Conservation (phyloP, 1,139 yeast genomes). For the Geotrichum fermentans region DNA sequence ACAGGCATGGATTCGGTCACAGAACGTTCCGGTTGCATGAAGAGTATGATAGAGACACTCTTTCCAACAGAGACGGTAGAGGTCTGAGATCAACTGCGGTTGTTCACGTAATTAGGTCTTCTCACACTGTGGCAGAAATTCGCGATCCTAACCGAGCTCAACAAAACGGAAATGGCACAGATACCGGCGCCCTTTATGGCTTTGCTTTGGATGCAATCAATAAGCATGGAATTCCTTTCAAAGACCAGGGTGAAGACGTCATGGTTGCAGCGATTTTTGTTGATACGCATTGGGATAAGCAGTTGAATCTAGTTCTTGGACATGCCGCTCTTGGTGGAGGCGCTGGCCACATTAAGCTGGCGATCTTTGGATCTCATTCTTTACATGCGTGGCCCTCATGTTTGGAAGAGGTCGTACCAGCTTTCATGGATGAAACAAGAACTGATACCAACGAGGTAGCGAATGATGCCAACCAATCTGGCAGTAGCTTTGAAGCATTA, state of each 20-base stretch:
- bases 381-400: conserved; percentile 82
- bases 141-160: conserved; percentile 81
- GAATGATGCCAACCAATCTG: conserved; percentile 79
- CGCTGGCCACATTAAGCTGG: conserved; percentile 59
- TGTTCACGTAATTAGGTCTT: conserved; percentile 66
- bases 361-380: conserved; percentile 93
- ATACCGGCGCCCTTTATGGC: conserved; percentile 69
- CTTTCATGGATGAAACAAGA: conserved; percentile 66
- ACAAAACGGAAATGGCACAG: conserved; percentile 68
- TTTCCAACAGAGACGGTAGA: conserved; percentile 43
- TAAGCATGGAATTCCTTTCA: conserved; percentile 48
- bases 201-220: conserved; percentile 72
- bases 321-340: conserved; percentile 98
- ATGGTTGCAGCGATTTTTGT: conserved; percentile 82
- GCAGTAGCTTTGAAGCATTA: conserved; percentile 85
- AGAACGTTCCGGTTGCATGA: conserved; percentile 77
- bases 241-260: conserved; percentile 46
- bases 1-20: conserved; percentile 70
- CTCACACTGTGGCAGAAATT: conserved; percentile 63
- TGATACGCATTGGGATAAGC: conserved; percentile 78
- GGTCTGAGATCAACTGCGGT: conserved; percentile 60
- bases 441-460: conserved; percentile 70
- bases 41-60: conserved; percentile 51
- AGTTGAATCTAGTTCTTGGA: conserved; percentile 57
- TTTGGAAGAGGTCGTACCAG: conserved; percentile 62